Conservation (phyloP, 75 land plant genomes). For the Chamaecyparis obtusa region DNA sequence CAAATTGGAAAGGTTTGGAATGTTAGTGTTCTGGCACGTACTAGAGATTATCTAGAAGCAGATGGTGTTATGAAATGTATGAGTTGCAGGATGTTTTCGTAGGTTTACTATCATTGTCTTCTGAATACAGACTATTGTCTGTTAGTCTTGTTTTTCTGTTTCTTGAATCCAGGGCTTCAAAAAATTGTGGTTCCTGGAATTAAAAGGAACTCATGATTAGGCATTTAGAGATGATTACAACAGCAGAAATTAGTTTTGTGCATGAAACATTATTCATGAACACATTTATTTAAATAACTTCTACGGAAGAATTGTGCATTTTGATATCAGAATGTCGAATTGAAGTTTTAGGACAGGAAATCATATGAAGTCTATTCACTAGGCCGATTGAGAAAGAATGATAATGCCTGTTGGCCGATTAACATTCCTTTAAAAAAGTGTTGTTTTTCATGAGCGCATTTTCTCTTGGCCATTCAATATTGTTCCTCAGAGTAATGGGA, state of each 20-base stretch:
- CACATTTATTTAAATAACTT: not conserved
- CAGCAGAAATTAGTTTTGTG: not conserved
- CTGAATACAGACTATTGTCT: not conserved
- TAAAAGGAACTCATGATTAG: not conserved
- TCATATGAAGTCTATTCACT: not conserved
- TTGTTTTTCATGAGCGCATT: not conserved
- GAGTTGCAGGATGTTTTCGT: not conserved
- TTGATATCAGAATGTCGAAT: not conserved
- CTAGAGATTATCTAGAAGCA: not conserved
- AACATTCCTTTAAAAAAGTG: not conserved
- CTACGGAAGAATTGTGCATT: not conserved
- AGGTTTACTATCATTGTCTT: not conserved
- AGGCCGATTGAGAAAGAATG: not conserved
- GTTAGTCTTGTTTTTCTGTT: not conserved
- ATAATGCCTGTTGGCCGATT: not conserved
- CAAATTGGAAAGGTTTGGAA: not conserved
- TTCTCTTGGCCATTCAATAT: not conserved
- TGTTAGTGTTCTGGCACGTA: not conserved
- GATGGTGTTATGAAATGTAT: not conserved
- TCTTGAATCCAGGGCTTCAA: not conserved
- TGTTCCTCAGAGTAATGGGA: not conserved
- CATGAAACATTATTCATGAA: not conserved
- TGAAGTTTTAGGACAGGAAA: not conserved
- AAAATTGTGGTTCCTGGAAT: not conserved
- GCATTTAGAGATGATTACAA: not conserved